Evolutionary conservation across 805 yeast genomes (phyloP), one percentile per base, ranked within the genome.

Genomic region (Ascoidea tarda): DNA sequence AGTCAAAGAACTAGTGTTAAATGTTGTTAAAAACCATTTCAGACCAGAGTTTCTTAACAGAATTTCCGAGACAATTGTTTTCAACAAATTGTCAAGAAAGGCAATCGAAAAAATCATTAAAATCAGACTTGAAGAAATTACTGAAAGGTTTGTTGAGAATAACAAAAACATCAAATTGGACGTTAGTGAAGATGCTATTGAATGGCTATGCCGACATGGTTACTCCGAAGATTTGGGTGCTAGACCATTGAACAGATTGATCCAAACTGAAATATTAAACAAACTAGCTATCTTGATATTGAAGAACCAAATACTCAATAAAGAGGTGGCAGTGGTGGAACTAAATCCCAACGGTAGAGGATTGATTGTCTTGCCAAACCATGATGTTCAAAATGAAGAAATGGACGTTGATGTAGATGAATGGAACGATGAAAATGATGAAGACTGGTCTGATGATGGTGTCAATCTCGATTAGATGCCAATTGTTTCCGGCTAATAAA

Each of bases 1-100:
- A 47, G 84, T 95, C 14, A 83, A 80, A 63, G 85, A 82, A 46
- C 72, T 76, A 57, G 98, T 93, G 8, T 82, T 91, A 93, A 76
- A 73, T 42, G 76, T 91, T 1, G 96, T 93, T 6, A 79, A 84
- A 60, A 76, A 76, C 5, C 98, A 93, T 67, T 93, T 93, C 80
- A 81, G 98, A 67, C 99, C 99, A 5, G 99, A 93, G 69, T 93
- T 93, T 73, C 75, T 93, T 62, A 93, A 93, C 76, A 86, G 99
- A 74, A 91, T 93, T 58, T 84, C 96, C 1, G 87, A 95, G 6
- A 90, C 87, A 59, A 88, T 91, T 33, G 84, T 93, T 28, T 93
- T 93, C 78, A 93, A 93, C 76, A 80, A 96, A 60, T 76, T 93
- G 58, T 87, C 96, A 16, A 84, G 82, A 74, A 84, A 84, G 67